Evolutionary conservation across 2,329 filamentous ascomycete species (phyloP).

Genomic region (Neopestalotiopsis sp.): DNA sequence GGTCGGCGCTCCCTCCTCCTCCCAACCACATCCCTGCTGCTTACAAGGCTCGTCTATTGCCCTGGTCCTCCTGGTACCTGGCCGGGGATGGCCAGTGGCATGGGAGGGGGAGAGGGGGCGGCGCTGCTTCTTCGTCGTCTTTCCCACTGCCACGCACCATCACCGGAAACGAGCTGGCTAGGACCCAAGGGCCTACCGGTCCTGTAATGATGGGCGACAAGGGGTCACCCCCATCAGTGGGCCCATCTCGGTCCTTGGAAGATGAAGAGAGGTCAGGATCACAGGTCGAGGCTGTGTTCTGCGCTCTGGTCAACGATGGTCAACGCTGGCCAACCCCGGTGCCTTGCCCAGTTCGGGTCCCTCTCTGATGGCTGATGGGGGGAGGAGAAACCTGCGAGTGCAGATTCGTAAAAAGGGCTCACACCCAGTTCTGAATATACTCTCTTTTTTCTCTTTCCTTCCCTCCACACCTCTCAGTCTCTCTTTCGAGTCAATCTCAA

Average conservation of each 20-base stretch:
- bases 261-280: conserved; percentile 8
- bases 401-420: conserved; percentile 31
- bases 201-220: conserved; percentile 15
- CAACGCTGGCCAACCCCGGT: background rate
- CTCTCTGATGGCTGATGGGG: background rate
- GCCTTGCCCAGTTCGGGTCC: background rate
- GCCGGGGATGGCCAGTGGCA: background rate
- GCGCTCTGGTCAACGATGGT: background rate
- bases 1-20: background rate
- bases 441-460: conserved; percentile 26
- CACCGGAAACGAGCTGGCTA: conserved; percentile 8
- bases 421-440: conserved; percentile 24
- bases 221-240: conserved; percentile 4
- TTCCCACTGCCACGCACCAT: conserved; percentile 3
- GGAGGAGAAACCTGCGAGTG: background rate
- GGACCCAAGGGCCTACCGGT: conserved; percentile 6
- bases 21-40: background rate
- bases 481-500: conserved; percentile 25
- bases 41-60: background rate
- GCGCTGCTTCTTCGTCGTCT: background rate
- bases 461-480: conserved; percentile 15
- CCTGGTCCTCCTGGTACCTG: background rate
- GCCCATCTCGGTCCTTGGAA: conserved; percentile 13
- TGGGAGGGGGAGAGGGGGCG: no score
- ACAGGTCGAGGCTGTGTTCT: conserved; percentile 16